phyloP scores from a whole-genome alignment of 352 stramenopile genomes.

The Nothophytophthora sp. region DNA sequence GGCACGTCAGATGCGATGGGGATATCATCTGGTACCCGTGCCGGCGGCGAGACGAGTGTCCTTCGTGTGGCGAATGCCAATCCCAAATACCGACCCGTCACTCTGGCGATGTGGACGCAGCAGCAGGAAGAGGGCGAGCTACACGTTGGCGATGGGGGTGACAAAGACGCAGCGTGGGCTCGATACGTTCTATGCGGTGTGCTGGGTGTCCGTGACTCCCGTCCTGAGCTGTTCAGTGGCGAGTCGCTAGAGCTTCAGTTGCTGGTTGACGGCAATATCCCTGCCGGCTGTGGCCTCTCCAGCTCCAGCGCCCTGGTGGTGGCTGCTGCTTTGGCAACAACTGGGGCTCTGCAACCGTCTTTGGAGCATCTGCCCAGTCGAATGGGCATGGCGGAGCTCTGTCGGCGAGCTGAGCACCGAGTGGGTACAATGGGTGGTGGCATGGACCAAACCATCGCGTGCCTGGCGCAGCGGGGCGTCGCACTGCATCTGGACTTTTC shows the following conservation, averaged over 20 bases:
- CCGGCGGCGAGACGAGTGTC: neutral
- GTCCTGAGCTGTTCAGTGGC: slow-evolving; percentile 11
- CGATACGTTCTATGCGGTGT: slow-evolving; percentile 45
- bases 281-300: slow-evolving; percentile 68
- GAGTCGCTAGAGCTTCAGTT: slow-evolving; percentile 29
- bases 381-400: slow-evolving; percentile 52
- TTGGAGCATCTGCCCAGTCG: slow-evolving; percentile 18
- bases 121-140: slow-evolving; percentile 1
- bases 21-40: no score
- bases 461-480: slow-evolving; percentile 43
- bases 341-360: slow-evolving; percentile 10
- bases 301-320: slow-evolving; percentile 85
- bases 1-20: neutral
- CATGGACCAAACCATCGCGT: slow-evolving; percentile 84
- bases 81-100: slow-evolving; percentile 17
- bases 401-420: slow-evolving; percentile 55
- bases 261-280: slow-evolving; percentile 70
- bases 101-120: slow-evolving; percentile 5
- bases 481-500: slow-evolving; percentile 72
- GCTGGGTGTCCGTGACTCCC: slow-evolving; percentile 18
- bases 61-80: slow-evolving; percentile 27
- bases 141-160: slow-evolving; percentile 5
- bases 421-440: slow-evolving; percentile 80
- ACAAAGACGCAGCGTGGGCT: slow-evolving; percentile 19
- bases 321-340: slow-evolving; percentile 49